These are phyloP conservation scores for Fonsecaea monophora DNA, from an alignment of 2,329 filamentous ascomycete species.

Conservation along the genomic window DNA sequence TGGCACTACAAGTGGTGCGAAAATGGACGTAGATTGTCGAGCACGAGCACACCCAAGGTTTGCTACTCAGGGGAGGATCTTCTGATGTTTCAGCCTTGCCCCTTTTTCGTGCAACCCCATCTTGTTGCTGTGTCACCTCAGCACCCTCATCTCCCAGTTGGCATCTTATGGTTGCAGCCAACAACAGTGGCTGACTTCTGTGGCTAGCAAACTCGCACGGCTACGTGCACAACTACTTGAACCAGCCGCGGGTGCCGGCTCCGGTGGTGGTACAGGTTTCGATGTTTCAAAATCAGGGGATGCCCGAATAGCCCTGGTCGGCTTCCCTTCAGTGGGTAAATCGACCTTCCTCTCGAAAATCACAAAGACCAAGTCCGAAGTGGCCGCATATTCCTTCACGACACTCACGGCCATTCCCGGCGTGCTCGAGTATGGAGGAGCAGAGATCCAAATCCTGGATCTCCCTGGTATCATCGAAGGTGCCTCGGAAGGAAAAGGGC, in stretches of 20 bases:
- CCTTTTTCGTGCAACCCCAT: neutral
- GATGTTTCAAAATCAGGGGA: slow-evolving; percentile 96
- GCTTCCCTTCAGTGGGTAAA: slow-evolving; percentile 98
- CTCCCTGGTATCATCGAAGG: slow-evolving; percentile 98
- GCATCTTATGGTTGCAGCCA: neutral
- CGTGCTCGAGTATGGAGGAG: slow-evolving; percentile 95
- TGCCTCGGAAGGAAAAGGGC: slow-evolving; percentile 90
- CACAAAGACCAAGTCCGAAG: slow-evolving; percentile 95
- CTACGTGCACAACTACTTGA: slow-evolving; percentile 93
- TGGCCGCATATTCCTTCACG: slow-evolving; percentile 96
- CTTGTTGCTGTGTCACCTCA: neutral
- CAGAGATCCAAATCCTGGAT: slow-evolving; percentile 97
- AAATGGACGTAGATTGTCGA: neutral
- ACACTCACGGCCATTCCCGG: slow-evolving; percentile 96
- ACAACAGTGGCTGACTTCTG: slow-evolving; percentile 19
- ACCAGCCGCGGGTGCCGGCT: slow-evolving; percentile 78
- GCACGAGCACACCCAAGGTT: neutral
- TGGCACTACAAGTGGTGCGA: neutral
- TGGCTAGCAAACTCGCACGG: slow-evolving; percentile 84
- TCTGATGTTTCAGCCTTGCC: neutral
- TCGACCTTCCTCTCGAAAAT: slow-evolving; percentile 99
- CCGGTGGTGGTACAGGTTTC: slow-evolving; percentile 79
- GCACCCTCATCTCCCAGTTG: neutral
- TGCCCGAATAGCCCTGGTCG: slow-evolving; percentile 93
- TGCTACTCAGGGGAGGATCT: neutral